Conservation (phyloP, 108 stramenopile species). For the Tribonema minus region DNA sequence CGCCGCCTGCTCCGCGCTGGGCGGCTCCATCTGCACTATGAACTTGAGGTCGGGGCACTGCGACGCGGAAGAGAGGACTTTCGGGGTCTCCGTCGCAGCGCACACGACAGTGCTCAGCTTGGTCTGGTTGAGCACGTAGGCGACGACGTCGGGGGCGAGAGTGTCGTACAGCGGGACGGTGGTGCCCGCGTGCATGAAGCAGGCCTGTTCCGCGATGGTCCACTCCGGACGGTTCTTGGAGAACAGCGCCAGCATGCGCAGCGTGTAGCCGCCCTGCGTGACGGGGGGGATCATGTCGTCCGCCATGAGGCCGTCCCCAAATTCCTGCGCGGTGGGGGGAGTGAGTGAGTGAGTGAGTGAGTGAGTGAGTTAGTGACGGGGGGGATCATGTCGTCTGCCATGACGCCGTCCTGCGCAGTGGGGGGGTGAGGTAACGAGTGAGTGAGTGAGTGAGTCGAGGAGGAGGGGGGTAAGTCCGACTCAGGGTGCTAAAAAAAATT, state of each 20-base stretch:
- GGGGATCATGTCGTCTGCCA: not conserved
- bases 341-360: too few relatives aligned
- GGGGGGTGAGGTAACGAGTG: too few relatives aligned
- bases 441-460: too few relatives aligned
- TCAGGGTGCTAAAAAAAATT: too few relatives aligned
- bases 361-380: too few relatives aligned
- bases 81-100: not conserved
- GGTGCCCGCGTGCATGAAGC: not conserved
- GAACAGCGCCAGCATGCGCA: not conserved
- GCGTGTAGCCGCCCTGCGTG: not conserved
- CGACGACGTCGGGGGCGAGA: not conserved
- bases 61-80: not conserved
- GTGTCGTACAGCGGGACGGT: slow-evolving; percentile 1
- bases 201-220: not conserved
- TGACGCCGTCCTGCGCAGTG: not conserved
- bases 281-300: not conserved
- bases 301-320: not conserved
- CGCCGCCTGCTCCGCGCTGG: not conserved
- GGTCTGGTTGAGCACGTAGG: slow-evolving; percentile 1
- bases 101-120: not conserved
- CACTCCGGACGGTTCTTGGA: slow-evolving; percentile 3
- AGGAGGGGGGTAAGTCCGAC: not conserved
- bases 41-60: not conserved
- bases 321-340: too few relatives aligned
- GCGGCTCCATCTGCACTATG: not conserved